phyloP scores from a whole-genome alignment of 257 asterid species.

The Eucommia ulmoides region DNA sequence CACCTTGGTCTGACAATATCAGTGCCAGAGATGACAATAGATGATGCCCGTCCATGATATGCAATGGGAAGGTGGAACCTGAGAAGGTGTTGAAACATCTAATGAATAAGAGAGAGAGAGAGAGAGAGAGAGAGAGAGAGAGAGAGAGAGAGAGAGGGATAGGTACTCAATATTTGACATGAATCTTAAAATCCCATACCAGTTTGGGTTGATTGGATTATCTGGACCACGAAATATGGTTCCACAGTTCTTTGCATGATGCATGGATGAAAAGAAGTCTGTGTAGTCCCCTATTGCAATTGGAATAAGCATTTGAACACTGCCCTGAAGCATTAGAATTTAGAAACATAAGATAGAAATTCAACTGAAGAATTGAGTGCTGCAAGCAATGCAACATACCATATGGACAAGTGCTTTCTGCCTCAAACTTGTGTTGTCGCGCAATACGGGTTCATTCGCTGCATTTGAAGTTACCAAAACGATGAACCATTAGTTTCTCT shows the following conservation, averaged over 20 bases:
- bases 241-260: slow-evolving; percentile 90
- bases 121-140: background rate
- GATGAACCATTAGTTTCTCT: background rate
- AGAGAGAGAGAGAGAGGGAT: too few relatives aligned
- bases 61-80: slow-evolving; percentile 97
- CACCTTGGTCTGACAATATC: slow-evolving; percentile 89
- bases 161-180: background rate
- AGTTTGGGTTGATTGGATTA: slow-evolving; percentile 55
- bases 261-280: slow-evolving; percentile 87
- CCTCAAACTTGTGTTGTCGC: slow-evolving; percentile 55
- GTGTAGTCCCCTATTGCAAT: slow-evolving; percentile 83
- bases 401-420: slow-evolving; percentile 60
- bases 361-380: background rate
- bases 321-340: slow-evolving; percentile 28
- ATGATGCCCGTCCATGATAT: slow-evolving; percentile 97
- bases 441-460: slow-evolving; percentile 65
- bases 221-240: slow-evolving; percentile 80
- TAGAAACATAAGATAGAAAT: background rate
- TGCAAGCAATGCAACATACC: slow-evolving; percentile 24
- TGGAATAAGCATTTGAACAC: slow-evolving; percentile 86
- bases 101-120: slow-evolving; percentile 3
- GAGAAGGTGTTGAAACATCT: slow-evolving; percentile 10
- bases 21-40: slow-evolving; percentile 87
- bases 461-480: slow-evolving; percentile 19
- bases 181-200: slow-evolving; percentile 23